A percentile compares a stretch with the other conserved stretches of the same genome.
phyloP scores from a whole-genome alignment of 2,329 filamentous ascomycete species.

The Fusarium camptoceras region DNA sequence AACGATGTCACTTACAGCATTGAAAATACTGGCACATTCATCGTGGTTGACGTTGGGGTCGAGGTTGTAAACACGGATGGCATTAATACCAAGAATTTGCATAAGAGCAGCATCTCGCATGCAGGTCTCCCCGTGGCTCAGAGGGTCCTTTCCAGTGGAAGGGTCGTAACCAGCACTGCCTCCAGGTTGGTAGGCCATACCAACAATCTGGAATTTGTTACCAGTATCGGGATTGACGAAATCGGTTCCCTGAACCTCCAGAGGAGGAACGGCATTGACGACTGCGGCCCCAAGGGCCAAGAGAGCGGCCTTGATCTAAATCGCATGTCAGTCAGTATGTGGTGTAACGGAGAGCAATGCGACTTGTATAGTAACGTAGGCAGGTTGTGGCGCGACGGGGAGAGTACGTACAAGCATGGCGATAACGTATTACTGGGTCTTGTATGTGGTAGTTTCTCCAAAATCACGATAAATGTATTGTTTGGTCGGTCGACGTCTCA shows the following conservation, averaged over 20 bases:
- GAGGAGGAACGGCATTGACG: conserved; percentile 67
- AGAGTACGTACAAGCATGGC: conserved; percentile 45
- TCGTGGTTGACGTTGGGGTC: conserved; percentile 75
- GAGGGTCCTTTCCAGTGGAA: conserved; percentile 64
- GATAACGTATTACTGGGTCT: conserved; percentile 16
- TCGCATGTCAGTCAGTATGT: conserved; percentile 33
- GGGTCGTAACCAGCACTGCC: conserved; percentile 73
- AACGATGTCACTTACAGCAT: conserved; percentile 57
- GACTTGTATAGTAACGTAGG: not conserved
- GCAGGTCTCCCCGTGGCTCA: conserved; percentile 69
- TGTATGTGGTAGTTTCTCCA: conserved; percentile 11
- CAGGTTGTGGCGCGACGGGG: not conserved
- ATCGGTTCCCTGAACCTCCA: conserved; percentile 67
- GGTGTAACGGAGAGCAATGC: not conserved
- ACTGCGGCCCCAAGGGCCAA: conserved; percentile 65
- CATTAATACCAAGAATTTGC: conserved; percentile 73
- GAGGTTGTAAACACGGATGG: conserved; percentile 77
- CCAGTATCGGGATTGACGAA: conserved; percentile 71
- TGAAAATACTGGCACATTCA: conserved; percentile 75
- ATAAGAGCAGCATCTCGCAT: conserved; percentile 74
- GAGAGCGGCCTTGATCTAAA: conserved; percentile 58
- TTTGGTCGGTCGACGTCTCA: conserved; percentile 1
- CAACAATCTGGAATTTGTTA: conserved; percentile 73
- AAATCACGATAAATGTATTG: conserved; percentile 18
- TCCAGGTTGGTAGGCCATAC: conserved; percentile 76